Conservation (phyloP, 345 rosid genomes). For the Cardamine chenopodiifolia region DNA sequence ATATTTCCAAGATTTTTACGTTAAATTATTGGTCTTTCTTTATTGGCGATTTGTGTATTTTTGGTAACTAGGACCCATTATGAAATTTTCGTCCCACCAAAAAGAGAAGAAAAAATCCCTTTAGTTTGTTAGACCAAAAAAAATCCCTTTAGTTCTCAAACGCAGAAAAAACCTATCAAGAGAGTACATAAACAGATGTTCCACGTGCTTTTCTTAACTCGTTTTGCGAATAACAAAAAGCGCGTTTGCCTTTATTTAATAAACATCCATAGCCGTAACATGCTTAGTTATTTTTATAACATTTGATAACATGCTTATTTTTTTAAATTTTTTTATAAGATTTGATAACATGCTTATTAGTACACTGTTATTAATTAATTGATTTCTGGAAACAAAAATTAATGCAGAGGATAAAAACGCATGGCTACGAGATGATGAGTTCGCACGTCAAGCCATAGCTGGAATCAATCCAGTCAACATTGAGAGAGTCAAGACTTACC, state of each 20-base stretch:
- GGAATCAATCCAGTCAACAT: conserved; percentile 89
- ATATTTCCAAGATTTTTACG: neutral
- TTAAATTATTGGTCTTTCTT: neutral
- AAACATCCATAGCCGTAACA: neutral
- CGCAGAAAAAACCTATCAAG: conserved; percentile 1
- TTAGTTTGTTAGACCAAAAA: too few species aligned
- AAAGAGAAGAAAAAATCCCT: neutral
- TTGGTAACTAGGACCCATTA: neutral
- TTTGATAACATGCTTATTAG: neutral
- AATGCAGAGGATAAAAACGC: conserved; percentile 91
- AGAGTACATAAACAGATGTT: neutral
- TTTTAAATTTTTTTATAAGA: too few species aligned
- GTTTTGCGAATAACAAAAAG: neutral
- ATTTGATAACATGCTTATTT: too few species aligned
- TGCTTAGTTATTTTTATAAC: neutral
- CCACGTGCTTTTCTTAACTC: conserved; percentile 22
- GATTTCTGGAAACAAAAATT: neutral
- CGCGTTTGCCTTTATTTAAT: conserved; percentile 20
- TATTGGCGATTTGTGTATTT: neutral
- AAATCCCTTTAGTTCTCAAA: neutral
- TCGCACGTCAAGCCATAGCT: conserved; percentile 85
- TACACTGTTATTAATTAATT: neutral
- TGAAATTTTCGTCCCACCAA: neutral
- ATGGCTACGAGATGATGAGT: conserved; percentile 96
- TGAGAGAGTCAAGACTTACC: conserved; percentile 62